Base-by-base conservation (phyloP, 2,329 filamentous ascomycete species). In the Catunica adiposa region DNA sequence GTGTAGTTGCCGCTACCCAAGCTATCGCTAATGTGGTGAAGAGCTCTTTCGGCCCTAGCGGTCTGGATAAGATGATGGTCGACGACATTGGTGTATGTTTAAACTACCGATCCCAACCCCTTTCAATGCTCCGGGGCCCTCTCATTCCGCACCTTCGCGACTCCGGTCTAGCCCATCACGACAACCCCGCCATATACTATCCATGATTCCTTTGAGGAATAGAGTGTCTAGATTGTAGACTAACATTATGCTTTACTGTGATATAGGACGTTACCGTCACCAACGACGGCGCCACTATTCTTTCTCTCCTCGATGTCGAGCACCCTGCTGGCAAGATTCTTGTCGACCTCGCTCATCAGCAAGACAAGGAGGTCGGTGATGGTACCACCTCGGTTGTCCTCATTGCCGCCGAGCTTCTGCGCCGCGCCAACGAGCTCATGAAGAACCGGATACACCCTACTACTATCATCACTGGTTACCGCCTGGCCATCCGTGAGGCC, bases 51-150 rank as follows among this genome's bases (percentile, higher is more conserved):
- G 92, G 92, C 56, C 92, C 92, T 53, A 95, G 88, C 60, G 92
- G 92, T 51, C 79, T 98, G 62, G 92, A 98, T 70, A 98, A 98
- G 80, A 98, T 98, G 92, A 97, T 98, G 92, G 92, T 98, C 64
- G 92, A 98, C 73, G 92, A 98, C 68, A 97, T 98, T 69, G 92
- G 92, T 66, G 84, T 88, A 79, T 64, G 82, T 50, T 51, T 8
- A 17, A 6, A 20, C 26, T 40, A 14, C 44, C 22, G 15, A 48
- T 48, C 23, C 22, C 44, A 22, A n/a, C 48, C 42, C 51, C 31
- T 53, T 40, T 38, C 34, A 15, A 20, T 8, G 44, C 11, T n/a
- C 17, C 25, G 37, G 31, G n/a, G 14, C 37, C 48, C 29, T 34
- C 5, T 11, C 29, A 34, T 34, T 34, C 29, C 29, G 11, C 29